Evolutionary conservation across 1,284 basidiomycete species (phyloP), one percentile per base, ranked within the genome.

Genomic region (Chalciporus sp.): DNA sequence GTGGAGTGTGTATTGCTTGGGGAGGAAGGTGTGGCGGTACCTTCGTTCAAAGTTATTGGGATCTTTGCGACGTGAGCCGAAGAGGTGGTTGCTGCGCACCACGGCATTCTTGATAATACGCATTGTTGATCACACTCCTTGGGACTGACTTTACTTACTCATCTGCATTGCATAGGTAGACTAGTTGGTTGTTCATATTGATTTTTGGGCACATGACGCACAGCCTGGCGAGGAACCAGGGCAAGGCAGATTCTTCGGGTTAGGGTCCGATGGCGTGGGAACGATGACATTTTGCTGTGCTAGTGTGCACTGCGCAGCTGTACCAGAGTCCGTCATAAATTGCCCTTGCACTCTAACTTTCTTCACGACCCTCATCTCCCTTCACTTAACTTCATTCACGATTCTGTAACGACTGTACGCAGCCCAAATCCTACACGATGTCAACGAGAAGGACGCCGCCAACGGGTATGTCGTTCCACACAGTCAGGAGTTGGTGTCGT

Each of bases 31-130:
- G 75, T 83, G 63, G 74, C 74, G 42, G 84, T 90, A 11, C 79
- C 88, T 20, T 76, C 83, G 41, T 95, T 95, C 80, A 93, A 89
- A 76, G 85, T 95, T 62, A 81, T 95, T 29, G 93, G 92, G 44
- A 78, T 95, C 49, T 92, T 92, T 65, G 70, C 88, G 37, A 88
- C 87, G 55, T 92, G 69, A 71, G 12, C 10, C 11, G 4, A 35
- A 35, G 33, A 35, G 14, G 14, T 35, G 14, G 33, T 7, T 35
- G 31, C 31, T 33, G 31, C 12, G 14, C 12, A 6, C 31, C 12
- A 6, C 11, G 5, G 14, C 9, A 1, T 12, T 12, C 29, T 31
- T 31, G 35, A 1, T 16, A n/a, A n/a, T 31, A 14, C 3, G 6
- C 16, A 12, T 17, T 48, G 16, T 17, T 48, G 7, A n/a, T 28